Evolutionary conservation across 2,329 filamentous ascomycete species (phyloP), one percentile per base, ranked within the genome.

Genomic region (Colletotrichum tofieldiae): DNA sequence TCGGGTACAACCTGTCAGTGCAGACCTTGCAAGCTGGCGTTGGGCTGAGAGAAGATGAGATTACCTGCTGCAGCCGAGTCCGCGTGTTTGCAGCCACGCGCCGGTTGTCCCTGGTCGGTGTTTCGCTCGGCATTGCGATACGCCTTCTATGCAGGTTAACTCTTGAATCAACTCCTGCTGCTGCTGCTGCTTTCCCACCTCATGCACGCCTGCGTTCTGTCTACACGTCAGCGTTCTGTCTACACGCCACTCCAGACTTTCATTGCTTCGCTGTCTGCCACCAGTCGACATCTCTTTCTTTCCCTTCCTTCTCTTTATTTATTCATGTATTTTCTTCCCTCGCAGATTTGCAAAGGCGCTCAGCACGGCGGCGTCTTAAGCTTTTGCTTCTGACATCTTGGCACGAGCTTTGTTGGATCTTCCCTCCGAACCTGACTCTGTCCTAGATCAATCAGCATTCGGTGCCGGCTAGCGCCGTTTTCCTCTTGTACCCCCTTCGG

Each of bases 351-450:
- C 41, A 26, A 39, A 37, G 67, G 63, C 37, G 37, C 59, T 69
- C 52, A 52, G 51, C 37, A 54, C 16, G 37, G 20, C 26, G 23
- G 20, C 39, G 29, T 29, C 23, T 64, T 69, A 69, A 60, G 59
- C 69, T 52, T 72, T 69, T 64, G 9, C 65, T 63, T 60, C 58
- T 39, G 45, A 69, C 65, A 29, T 26, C 65, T 64, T 72, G 65
- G 59, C 65, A 59, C 54, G 35, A 20, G 11, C 52, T 54, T 52
- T 64, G 11, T 55, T 39, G 26, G 65, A 65, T 41, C 65, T 59
- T 61, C 18, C 39, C 62, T 51, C 49, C 18, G 23, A 58, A 55
- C 68, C 23, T 37, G 45, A n/a, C 59, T 39, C 35, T 18, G n/a
- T 35, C 47, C 16, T 26, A 20, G 26, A 32, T 18, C 7, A 26